Base-by-base conservation (phyloP, 441 rosid species). In the Eruca vesicaria region DNA sequence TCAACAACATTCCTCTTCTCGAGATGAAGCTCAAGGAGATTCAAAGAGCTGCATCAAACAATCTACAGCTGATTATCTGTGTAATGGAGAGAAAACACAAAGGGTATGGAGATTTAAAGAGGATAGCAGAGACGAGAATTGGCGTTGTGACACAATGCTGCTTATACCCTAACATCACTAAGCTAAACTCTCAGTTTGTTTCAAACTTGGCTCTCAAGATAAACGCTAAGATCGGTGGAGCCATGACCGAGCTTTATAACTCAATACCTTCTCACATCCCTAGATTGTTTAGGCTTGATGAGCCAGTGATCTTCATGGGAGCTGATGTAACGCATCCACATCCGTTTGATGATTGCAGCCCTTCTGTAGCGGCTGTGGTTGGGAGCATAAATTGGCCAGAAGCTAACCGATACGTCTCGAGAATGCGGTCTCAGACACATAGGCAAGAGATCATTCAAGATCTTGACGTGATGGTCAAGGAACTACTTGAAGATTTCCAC, bases 51-150 rank as follows among this genome's bases (percentile, higher is more conserved):
- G 89, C 96, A 5, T 84, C 84, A 3, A 85, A 82, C 84, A 82
- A 84, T 75, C 97, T 92, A 58, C 97, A 92, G 85, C 82, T 95
- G 57, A 87, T 95, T 31, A 75, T 95, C 43, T 92, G 98, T 68
- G 69, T 95, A 68, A 92, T 95, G 99, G 99, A 95, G 86, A 91
- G 84, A 69, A 92, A 92, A 73, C 99, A 95, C 81, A 88, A 85
- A 84, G 99, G 90, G 14, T 89, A 89, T 7, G 94, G 83, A 19
- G 92, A 89, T 64, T 69, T 89, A 81, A 89, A 89, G 76, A 62
- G 92, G 11, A 89, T 89, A 53, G 92, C 94, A 0, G 94, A 87
- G 78, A 89, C 94, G 6, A 82, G 84, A 36, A 84, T 89, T 0
- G 94, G 94, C 6, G 89, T 89, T 15, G 80, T 89, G 53, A 89